Evolutionary conservation across 2,329 filamentous ascomycete genomes (phyloP), one percentile per base, ranked within the genome.

Genomic region (Rhynchosporium secalis): DNA sequence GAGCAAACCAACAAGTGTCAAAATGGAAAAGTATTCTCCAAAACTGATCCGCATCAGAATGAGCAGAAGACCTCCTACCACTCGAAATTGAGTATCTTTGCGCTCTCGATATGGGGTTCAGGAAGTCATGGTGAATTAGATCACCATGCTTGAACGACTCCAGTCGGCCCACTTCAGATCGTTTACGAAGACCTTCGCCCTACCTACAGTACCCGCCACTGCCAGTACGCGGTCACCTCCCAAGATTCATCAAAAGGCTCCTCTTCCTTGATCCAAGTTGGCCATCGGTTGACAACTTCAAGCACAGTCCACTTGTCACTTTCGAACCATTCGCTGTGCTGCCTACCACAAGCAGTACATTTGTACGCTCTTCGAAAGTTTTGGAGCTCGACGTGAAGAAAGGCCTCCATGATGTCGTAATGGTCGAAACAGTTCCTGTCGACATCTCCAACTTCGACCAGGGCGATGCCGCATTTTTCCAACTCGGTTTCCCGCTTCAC

Each of bases 291-390:
- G 5, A 69, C 61, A 3, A 56, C 41, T 36, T 61, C 59, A 33
- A 63, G 47, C 4, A 61, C 65, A 15, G 36, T 56, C 12, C 59
- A 12, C 33, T 58, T 51, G 20, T 62, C 45, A 3, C 62, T 45
- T 20, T 67, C 58, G 38, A 65, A 64, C 67, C 67, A 67, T 43
- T 69, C 65, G 3, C 52, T 28, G 46, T 67, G 65, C 10, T 45
- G 58, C 8, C 12, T 38, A 1, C 20, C 13, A 47, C 51, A 57
- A 38, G 28, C 20, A 9, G 10, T 3, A 40, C 65, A 68, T 7
- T 41, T 38, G 43, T 46, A 62, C 45, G 36, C 56, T 40, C 55
- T 67, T 26, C 65, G 58, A 4, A 46, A 15, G 15, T 64, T 65
- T 38, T 63, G 46, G 5, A 68, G 54, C 28, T 69, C 65, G 45